Evolutionary conservation across 176 grass and related monocot genomes (phyloP).

Genomic region (Alloteropsis semialata): DNA sequence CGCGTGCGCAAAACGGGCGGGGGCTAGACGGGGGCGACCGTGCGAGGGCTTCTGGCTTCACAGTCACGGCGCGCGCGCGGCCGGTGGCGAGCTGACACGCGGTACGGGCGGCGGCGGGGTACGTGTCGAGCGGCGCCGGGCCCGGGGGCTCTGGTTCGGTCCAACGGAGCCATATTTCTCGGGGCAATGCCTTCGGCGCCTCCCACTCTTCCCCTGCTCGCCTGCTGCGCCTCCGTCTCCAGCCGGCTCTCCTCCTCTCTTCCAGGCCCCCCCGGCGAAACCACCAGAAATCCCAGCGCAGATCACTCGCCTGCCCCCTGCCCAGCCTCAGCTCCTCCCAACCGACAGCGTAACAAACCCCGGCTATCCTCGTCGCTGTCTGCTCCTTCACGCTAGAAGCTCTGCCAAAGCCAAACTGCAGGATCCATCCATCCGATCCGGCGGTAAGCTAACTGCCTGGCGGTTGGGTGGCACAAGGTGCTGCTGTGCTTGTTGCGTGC

Average conservation of each 20-base stretch:
- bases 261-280: background rate
- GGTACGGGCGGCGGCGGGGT: constrained; percentile 21
- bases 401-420: background rate
- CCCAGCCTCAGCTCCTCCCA: background rate
- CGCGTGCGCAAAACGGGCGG: background rate
- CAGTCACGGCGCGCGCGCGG: background rate
- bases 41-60: background rate
- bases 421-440: background rate
- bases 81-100: constrained; percentile 37
- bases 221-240: constrained; percentile 21
- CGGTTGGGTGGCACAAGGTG: background rate
- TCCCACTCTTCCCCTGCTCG: constrained; percentile 4
- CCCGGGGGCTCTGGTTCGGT: constrained; percentile 25
- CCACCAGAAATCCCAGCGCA: constrained; percentile 31
- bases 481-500: background rate
- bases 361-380: background rate
- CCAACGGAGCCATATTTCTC: constrained; percentile 66
- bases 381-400: constrained; percentile 30
- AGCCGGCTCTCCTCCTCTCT: constrained; percentile 4
- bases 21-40: background rate
- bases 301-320: constrained; percentile 33
- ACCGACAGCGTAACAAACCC: constrained; percentile 39
- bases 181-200: constrained; percentile 71
- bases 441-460: background rate
- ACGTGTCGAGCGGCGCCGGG: constrained; percentile 44